phyloP scores from a whole-genome alignment of 805 yeast species.

The Candida suzukii region DNA sequence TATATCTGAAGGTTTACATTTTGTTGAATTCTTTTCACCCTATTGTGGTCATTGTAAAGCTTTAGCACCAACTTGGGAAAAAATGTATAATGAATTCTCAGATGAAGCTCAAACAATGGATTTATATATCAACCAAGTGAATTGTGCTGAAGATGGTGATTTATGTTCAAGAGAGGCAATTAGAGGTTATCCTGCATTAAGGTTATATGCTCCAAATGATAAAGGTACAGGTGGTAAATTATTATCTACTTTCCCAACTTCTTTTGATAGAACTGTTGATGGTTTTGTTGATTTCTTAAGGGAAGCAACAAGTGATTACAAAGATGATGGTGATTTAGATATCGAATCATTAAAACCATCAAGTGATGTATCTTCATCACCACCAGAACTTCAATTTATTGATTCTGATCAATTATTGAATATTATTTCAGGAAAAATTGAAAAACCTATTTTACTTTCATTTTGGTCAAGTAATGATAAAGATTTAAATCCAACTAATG shows the following conservation, averaged over 20 bases:
- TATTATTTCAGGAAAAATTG: slow-evolving; percentile 42
- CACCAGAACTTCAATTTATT: slow-evolving; percentile 5
- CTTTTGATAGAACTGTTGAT: slow-evolving; percentile 38
- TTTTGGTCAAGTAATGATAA: slow-evolving; percentile 57
- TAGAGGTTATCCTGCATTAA: slow-evolving; percentile 59
- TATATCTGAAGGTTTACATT: slow-evolving; percentile 49
- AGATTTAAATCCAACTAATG: slow-evolving; percentile 26
- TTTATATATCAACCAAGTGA: slow-evolving; percentile 64
- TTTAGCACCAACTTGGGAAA: slow-evolving; percentile 79
- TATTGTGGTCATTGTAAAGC: slow-evolving; percentile 76
- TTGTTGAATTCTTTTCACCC: slow-evolving; percentile 89
- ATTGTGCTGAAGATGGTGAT: slow-evolving; percentile 84
- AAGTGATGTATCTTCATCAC: background rate
- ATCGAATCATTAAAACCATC: background rate
- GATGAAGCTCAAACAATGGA: slow-evolving; percentile 36
- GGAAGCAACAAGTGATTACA: slow-evolving; percentile 40
- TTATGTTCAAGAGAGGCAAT: slow-evolving; percentile 66
- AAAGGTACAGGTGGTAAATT: slow-evolving; percentile 29
- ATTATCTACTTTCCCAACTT: slow-evolving; percentile 40
- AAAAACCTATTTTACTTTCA: slow-evolving; percentile 48
- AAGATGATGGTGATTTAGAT: background rate
- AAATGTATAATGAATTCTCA: slow-evolving; percentile 45
- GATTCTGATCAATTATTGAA: slow-evolving; percentile 36
- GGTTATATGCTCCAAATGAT: slow-evolving; percentile 58
- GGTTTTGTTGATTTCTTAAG: slow-evolving; percentile 46